A percentile compares a stretch with the other conserved stretches of the same genome.
phyloP scores from a whole-genome alignment of 2,329 filamentous ascomycete genomes.

The Beauveria bassiana region DNA sequence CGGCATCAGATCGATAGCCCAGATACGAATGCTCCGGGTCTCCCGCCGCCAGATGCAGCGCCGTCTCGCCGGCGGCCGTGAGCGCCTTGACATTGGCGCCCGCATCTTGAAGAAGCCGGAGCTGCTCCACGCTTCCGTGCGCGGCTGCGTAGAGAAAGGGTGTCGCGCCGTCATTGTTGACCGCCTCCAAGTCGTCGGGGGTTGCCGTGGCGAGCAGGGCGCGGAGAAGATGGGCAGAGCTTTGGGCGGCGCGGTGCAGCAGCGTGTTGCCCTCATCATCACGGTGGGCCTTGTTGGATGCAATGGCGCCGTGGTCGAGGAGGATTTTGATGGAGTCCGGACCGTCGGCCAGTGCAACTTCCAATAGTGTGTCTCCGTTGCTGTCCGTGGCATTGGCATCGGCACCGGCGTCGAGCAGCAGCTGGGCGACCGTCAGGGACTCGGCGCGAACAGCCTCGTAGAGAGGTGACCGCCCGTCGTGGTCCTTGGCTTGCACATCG shows the following conservation, averaged over 20 bases:
- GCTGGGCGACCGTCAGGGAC: not conserved
- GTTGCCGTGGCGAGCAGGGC: not conserved
- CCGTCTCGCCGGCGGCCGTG: not conserved
- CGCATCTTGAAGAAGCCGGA: not conserved
- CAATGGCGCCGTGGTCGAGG: not conserved
- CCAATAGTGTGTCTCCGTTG: not conserved
- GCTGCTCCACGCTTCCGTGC: not conserved
- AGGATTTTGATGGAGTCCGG: not conserved
- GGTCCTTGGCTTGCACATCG: not conserved
- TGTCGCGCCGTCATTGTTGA: not conserved
- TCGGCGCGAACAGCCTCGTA: not conserved
- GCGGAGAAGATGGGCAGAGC: not conserved
- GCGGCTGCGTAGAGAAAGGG: not conserved
- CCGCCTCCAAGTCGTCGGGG: not conserved
- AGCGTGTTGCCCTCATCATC: not conserved
- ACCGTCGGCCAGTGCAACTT: not conserved
- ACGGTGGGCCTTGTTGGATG: not conserved
- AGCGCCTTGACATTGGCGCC: not conserved
- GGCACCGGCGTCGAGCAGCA: not conserved
- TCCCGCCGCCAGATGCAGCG: not conserved
- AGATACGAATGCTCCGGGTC: not conserved
- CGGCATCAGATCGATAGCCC: not conserved
- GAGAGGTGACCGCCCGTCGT: not conserved
- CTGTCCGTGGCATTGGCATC: not conserved
- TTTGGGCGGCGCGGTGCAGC: not conserved